Evolutionary conservation across 2,329 filamentous ascomycete genomes (phyloP).

Genomic region (Didymella keratinophila): DNA sequence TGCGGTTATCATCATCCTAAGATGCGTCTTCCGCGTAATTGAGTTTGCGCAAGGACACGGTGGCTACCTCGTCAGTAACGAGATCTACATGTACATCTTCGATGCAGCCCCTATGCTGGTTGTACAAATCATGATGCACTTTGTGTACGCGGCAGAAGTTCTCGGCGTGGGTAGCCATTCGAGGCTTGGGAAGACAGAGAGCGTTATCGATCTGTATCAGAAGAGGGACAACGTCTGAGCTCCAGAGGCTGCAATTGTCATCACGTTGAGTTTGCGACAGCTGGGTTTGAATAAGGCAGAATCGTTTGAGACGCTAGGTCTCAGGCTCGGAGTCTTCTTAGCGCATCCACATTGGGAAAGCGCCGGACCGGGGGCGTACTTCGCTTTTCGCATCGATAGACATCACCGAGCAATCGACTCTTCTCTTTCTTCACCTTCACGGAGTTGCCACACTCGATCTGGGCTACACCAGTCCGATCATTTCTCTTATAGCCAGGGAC

Average conservation of each 20-base stretch:
- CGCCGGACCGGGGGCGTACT: constrained; percentile 16
- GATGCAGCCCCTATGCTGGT: constrained; percentile 55
- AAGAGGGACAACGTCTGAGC: constrained; percentile 20
- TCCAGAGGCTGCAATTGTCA: neutral
- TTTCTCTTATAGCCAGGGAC: neutral
- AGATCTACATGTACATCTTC: constrained; percentile 57
- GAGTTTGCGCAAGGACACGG: constrained; percentile 57
- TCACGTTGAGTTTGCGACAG: neutral
- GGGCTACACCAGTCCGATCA: neutral
- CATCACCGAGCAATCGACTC: neutral
- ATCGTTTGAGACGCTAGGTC: neutral
- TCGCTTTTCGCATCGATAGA: constrained; percentile 19
- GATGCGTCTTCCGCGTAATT: constrained; percentile 58
- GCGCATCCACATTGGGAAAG: neutral
- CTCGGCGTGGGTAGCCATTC: constrained; percentile 23
- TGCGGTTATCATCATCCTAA: constrained; percentile 57
- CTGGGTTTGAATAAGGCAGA: neutral
- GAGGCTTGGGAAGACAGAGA: constrained; percentile 26
- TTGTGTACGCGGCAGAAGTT: constrained; percentile 29
- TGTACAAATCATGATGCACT: constrained; percentile 50
- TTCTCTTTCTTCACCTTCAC: neutral
- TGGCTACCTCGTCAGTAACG: constrained; percentile 55
- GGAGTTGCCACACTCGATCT: neutral
- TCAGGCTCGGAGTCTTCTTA: neutral
- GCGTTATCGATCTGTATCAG: constrained; percentile 29